Evolutionary conservation across 306 rosid genomes (phyloP), one percentile per base, ranked within the genome.

Genomic region (Inga oerstediana): DNA sequence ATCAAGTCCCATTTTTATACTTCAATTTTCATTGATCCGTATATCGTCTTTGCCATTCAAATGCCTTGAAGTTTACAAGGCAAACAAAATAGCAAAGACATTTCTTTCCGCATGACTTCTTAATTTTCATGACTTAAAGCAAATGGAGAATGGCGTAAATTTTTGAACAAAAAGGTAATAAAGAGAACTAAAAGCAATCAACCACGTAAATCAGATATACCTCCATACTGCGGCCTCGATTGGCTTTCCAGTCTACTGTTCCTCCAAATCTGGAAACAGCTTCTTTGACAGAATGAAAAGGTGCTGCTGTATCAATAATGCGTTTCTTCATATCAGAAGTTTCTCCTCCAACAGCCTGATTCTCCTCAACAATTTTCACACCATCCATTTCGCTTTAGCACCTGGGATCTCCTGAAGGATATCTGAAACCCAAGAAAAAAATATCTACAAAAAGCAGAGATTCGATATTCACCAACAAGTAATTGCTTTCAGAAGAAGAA

Each of bases 201-300:
- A 70, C 30, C 22, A 1, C 17, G 15, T 69, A 72, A 72, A 7
- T 46, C 59, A 45, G 76, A 46, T 46, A 46, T 72, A 72, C 76
- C 76, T 46, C 76, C n/a, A 72, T 20, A 24, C 58, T 72, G n/a
- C 17, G 2, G 59, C 59, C 16, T 45, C 76, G 76, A 7, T 44
- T 72, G 66, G 93, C 88, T 81, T 88, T 92, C 96, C 96, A 92
- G 74, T 88, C 93, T 49, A 88, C 86, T 83, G 86, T 92, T 72
- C 92, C 96, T 76, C 93, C 96, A 71, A 88, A 90, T 80, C 83
- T 92, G 68, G 96, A 72, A 72, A 72, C 76, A 72, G 58, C 76
- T 2, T 72, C 76, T 72, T 72, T 72, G 41, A 72, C 76, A 86
- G 96, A 92, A 72, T 88, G 90, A 74, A 92, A 85, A 39, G 96